A percentile compares a stretch with the other conserved stretches of the same genome.
phyloP scores from a whole-genome alignment of 2,329 filamentous ascomycete genomes.

The Clonostachys solani region DNA sequence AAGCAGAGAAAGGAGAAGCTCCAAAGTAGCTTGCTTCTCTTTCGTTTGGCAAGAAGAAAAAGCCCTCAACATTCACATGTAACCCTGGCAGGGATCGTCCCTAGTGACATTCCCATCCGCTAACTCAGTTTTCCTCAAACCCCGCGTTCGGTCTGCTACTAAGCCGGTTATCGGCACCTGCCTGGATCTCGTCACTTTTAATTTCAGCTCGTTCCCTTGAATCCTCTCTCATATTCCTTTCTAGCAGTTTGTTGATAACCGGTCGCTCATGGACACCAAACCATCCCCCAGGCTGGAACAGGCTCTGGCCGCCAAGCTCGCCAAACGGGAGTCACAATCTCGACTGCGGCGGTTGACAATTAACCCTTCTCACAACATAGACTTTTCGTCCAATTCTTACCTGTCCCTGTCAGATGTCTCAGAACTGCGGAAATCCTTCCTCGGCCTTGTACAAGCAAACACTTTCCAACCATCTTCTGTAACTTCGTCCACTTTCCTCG shows the following conservation, averaged over 20 bases:
- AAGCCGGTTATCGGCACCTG: no score
- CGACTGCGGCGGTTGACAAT: slow-evolving; percentile 43
- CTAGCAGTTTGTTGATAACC: no score
- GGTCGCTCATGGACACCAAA: slow-evolving; percentile 1
- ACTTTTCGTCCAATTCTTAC: slow-evolving; percentile 77
- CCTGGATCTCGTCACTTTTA: no score
- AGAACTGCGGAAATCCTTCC: slow-evolving; percentile 57
- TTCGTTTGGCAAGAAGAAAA: no score
- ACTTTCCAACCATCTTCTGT: not conserved
- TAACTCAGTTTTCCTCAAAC: no score
- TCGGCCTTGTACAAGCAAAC: slow-evolving; percentile 23
- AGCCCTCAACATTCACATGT: no score
- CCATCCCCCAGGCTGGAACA: slow-evolving; percentile 14
- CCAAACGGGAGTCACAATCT: slow-evolving; percentile 19
- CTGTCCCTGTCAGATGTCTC: slow-evolving; percentile 64
- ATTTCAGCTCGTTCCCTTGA: no score
- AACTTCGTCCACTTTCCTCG: slow-evolving; percentile 19
- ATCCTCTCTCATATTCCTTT: no score
- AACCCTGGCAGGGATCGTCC: no score
- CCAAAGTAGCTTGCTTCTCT: no score
- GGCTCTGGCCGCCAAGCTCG: slow-evolving; percentile 17
- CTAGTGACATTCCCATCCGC: no score
- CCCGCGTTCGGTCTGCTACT: no score
- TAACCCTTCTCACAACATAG: slow-evolving; percentile 63
- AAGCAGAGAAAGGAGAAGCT: not conserved